Evolutionary conservation across 768 basidiomycete species (phyloP).

Genomic region (Hypholoma fasciculare): DNA sequence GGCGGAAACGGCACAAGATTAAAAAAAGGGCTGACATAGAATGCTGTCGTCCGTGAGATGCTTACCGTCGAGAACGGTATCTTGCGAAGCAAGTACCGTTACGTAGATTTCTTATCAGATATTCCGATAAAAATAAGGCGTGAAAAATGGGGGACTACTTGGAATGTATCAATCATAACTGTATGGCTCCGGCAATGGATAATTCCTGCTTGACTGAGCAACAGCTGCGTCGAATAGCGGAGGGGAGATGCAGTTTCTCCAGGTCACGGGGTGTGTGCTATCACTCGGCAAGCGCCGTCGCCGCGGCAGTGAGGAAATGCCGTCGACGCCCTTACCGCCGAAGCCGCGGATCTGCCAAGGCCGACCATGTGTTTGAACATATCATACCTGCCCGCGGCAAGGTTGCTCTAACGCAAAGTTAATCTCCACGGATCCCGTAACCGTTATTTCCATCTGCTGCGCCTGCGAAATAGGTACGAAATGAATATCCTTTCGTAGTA

Average conservation of each 20-base stretch:
- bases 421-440: slow-evolving; percentile 10
- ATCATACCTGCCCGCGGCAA: slow-evolving; percentile 2
- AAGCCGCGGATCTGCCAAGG: slow-evolving; percentile 6
- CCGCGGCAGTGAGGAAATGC: background rate
- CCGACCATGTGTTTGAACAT: background rate
- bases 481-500: background rate
- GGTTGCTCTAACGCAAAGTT: background rate
- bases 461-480: background rate
- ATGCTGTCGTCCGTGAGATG: too few relatives aligned
- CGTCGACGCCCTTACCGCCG: background rate
- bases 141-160: too few relatives aligned
- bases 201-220: background rate
- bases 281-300: background rate
- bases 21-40: too few relatives aligned
- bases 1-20: too few relatives aligned
- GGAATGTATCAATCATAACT: too few relatives aligned
- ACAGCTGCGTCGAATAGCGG: background rate
- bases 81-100: too few relatives aligned
- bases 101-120: too few relatives aligned
- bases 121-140: too few relatives aligned
- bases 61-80: too few relatives aligned
- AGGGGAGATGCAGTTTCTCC: background rate
- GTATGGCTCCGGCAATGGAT: too few relatives aligned
- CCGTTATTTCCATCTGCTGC: slow-evolving; percentile 3
- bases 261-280: background rate